phyloP scores from a whole-genome alignment of 495 filamentous ascomycete species.

The Penicillium lividum region DNA sequence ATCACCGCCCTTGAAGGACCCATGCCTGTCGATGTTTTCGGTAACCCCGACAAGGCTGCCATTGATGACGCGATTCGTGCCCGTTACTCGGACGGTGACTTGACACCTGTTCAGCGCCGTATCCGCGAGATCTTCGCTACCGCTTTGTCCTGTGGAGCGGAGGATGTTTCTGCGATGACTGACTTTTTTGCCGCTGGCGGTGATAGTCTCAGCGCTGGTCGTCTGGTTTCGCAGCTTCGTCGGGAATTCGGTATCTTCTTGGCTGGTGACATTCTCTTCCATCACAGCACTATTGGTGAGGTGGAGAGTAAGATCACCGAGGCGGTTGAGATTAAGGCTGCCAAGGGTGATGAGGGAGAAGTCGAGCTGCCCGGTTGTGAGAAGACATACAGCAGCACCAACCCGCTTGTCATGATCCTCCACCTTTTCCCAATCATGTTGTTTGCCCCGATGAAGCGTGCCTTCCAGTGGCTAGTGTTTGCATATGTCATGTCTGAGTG shows the following conservation, averaged over 20 bases:
- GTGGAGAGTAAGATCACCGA: constrained; percentile 23
- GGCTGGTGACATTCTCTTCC: constrained; percentile 43
- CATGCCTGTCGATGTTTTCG: constrained; percentile 27
- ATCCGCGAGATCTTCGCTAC: constrained; percentile 35
- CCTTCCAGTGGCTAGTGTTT: constrained; percentile 42
- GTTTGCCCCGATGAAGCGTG: constrained; percentile 39
- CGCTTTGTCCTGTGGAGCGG: constrained; percentile 20
- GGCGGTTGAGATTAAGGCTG: constrained; percentile 25
- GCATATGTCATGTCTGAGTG: constrained; percentile 31
- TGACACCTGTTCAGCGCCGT: constrained; percentile 24
- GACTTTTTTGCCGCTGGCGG: constrained; percentile 49
- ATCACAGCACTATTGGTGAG: constrained; percentile 28
- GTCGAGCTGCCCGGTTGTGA: constrained; percentile 24
- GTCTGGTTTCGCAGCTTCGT: constrained; percentile 40
- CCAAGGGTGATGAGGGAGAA: constrained; percentile 12
- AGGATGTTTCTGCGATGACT: constrained; percentile 27
- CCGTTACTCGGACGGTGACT: constrained; percentile 12
- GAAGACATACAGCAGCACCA: constrained; percentile 41
- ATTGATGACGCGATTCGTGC: constrained; percentile 23
- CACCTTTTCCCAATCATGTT: constrained; percentile 39
- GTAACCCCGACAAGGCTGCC: constrained; percentile 27
- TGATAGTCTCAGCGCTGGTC: constrained; percentile 45
- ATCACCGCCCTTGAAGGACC: constrained; percentile 24
- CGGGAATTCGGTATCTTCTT: constrained; percentile 36
- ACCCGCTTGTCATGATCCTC: constrained; percentile 35